Evolutionary conservation across 2,329 filamentous ascomycete species (phyloP).

Genomic region (Acrodontium crateriforme): DNA sequence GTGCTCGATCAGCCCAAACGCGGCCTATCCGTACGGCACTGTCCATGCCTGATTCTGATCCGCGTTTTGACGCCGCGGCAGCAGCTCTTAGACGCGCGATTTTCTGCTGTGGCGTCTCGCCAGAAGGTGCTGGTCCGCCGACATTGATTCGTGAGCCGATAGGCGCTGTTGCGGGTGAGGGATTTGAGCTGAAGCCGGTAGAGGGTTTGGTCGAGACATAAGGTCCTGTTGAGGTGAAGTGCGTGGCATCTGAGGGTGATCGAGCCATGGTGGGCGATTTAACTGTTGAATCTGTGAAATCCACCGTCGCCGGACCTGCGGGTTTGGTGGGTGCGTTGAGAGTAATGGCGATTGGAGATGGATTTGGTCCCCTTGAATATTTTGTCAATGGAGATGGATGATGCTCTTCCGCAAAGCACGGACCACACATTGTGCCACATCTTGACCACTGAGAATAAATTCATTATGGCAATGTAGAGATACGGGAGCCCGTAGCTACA

Average conservation of each 20-base stretch:
- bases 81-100: constrained; percentile 38
- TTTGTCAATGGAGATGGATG: no score
- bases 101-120: constrained; percentile 41
- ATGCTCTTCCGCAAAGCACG: no score
- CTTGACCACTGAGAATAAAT: no score
- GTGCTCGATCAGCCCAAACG: constrained; percentile 45
- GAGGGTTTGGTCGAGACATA: constrained; percentile 54
- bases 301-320: no score
- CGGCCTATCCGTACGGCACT: constrained; percentile 39
- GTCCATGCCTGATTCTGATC: constrained; percentile 42
- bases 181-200: constrained; percentile 21
- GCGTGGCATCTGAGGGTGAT: constrained; percentile 65
- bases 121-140: constrained; percentile 24
- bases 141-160: constrained; percentile 15
- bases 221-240: constrained; percentile 57
- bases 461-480: no score
- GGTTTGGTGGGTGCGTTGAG: no score
- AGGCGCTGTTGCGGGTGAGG: constrained; percentile 2
- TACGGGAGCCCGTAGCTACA: no score
- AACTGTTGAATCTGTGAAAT: no score
- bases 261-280: constrained; percentile 38
- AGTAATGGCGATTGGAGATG: no score
- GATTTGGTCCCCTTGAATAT: no score
- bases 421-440: no score
- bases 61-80: constrained; percentile 32